These are phyloP conservation scores for Taiozyma sp. DNA, from an alignment of 1,139 yeast genomes.

Conservation along the genomic window DNA sequence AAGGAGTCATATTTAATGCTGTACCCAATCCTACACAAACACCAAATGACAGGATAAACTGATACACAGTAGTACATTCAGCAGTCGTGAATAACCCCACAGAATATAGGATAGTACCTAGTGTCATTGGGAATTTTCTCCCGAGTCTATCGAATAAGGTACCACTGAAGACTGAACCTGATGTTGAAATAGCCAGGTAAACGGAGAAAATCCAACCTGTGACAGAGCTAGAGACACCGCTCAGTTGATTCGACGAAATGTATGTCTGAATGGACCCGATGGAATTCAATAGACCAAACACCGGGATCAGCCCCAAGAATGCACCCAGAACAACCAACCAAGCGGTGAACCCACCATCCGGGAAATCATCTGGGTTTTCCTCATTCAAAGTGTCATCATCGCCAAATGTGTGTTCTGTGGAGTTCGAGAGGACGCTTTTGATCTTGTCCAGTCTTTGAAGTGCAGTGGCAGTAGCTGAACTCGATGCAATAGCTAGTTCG, in stretches of 20 bases:
- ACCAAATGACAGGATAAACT: constrained; percentile 51
- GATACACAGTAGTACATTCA: constrained; percentile 43
- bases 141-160: constrained; percentile 47
- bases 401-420: constrained; percentile 1
- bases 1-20: constrained; percentile 53
- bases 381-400: constrained; percentile 16
- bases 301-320: constrained; percentile 57
- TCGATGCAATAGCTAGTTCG: background rate
- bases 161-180: constrained; percentile 59
- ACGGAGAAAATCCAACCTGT: constrained; percentile 73
- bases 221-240: constrained; percentile 41
- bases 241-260: constrained; percentile 54
- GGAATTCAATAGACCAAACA: constrained; percentile 63
- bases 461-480: background rate
- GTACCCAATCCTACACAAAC: constrained; percentile 51
- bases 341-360: constrained; percentile 21
- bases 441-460: background rate
- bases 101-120: constrained; percentile 40
- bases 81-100: constrained; percentile 50
- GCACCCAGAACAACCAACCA: constrained; percentile 41
- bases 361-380: constrained; percentile 21
- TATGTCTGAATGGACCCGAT: constrained; percentile 70
- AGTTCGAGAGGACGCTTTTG: constrained; percentile 7
- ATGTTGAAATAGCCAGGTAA: constrained; percentile 52
- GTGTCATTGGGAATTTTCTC: constrained; percentile 36